Evolutionary conservation across 1,284 basidiomycete species (phyloP).

Genomic region (Moesziomyces antarcticus): DNA sequence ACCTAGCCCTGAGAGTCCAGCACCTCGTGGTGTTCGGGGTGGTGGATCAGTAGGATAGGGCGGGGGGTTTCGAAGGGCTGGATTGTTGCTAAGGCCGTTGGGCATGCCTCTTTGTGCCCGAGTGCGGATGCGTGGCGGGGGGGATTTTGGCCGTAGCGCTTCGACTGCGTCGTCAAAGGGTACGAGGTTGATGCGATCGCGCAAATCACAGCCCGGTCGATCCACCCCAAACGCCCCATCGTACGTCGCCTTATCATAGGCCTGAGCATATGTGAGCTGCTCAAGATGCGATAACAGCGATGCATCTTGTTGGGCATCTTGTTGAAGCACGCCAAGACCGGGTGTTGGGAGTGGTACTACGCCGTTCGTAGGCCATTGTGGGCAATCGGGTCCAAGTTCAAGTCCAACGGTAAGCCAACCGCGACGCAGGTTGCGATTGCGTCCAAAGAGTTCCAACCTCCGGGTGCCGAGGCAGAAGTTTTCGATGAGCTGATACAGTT

Average conservation of each 20-base stretch:
- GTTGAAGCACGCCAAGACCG: conserved; percentile 12
- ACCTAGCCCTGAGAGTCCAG: conserved; percentile 58
- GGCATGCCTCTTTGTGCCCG: conserved; percentile 14
- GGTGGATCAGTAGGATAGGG: too few relatives aligned
- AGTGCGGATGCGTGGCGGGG: conserved; percentile 29
- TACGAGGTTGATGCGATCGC: conserved; percentile 55
- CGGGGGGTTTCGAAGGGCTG: conserved; percentile 27
- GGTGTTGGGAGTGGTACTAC: conserved; percentile 11
- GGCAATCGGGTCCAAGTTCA: conserved; percentile 55
- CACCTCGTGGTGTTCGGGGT: conserved; percentile 21
- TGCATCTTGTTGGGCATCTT: conserved; percentile 4
- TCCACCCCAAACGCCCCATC: conserved; percentile 57
- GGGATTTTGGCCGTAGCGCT: conserved; percentile 59
- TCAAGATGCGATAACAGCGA: conserved; percentile 6
- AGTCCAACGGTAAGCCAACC: conserved; percentile 90
- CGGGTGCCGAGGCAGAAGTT: conserved; percentile 96
- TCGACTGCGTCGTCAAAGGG: conserved; percentile 57
- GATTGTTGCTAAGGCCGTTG: conserved; percentile 31
- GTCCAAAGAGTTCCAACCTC: conserved; percentile 89
- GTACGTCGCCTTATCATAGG: conserved; percentile 51
- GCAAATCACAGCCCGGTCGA: conserved; percentile 54
- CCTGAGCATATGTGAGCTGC: conserved; percentile 24
- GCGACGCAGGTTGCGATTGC: conserved; percentile 77
- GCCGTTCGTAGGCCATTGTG: conserved; percentile 26
- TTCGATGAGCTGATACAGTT: conserved; percentile 94